Evolutionary conservation across 768 basidiomycete genomes (phyloP).

Genomic region (Boletus reticuloceps): DNA sequence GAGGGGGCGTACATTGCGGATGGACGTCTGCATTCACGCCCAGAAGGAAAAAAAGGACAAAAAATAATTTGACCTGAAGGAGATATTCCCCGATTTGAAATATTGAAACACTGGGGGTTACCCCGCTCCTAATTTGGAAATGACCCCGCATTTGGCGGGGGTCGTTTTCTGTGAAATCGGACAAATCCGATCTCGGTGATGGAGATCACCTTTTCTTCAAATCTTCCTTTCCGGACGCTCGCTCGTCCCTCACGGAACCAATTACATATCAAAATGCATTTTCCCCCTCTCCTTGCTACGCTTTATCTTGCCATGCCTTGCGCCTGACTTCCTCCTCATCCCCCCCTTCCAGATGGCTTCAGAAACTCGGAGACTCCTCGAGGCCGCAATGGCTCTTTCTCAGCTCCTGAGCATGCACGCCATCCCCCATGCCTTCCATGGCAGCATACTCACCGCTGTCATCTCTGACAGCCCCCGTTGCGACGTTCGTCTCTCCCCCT

Average conservation of each 20-base stretch:
- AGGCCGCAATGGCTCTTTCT: slow-evolving; percentile 77
- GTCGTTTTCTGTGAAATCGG: slow-evolving; percentile 15
- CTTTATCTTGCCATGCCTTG: slow-evolving; percentile 54
- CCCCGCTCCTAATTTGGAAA: slow-evolving; percentile 16
- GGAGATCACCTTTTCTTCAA: slow-evolving; percentile 23
- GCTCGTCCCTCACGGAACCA: slow-evolving; percentile 44
- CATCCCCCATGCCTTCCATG: slow-evolving; percentile 82
- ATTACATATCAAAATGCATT: slow-evolving; percentile 47
- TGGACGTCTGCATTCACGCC: slow-evolving; percentile 35
- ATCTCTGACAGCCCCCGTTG: slow-evolving; percentile 62
- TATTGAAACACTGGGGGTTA: slow-evolving; percentile 15
- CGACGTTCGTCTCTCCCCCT: slow-evolving; percentile 49
- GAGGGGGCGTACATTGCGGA: slow-evolving; percentile 35
- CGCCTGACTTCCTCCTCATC: slow-evolving; percentile 29
- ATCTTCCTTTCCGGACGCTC: slow-evolving; percentile 22
- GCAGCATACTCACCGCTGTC: slow-evolving; percentile 66
- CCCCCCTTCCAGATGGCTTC: slow-evolving; percentile 44
- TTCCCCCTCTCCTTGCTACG: slow-evolving; percentile 38
- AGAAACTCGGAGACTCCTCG: slow-evolving; percentile 70
- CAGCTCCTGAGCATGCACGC: slow-evolving; percentile 50
- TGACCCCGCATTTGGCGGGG: slow-evolving; percentile 9
- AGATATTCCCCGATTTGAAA: slow-evolving; percentile 17
- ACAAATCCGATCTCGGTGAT: slow-evolving; percentile 30
- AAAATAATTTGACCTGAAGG: slow-evolving; percentile 17
- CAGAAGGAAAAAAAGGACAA: slow-evolving; percentile 19